These are phyloP conservation scores for Zygotorulaspora mrakii DNA, from an alignment of 1,139 yeast genomes.

Conservation along the genomic window DNA sequence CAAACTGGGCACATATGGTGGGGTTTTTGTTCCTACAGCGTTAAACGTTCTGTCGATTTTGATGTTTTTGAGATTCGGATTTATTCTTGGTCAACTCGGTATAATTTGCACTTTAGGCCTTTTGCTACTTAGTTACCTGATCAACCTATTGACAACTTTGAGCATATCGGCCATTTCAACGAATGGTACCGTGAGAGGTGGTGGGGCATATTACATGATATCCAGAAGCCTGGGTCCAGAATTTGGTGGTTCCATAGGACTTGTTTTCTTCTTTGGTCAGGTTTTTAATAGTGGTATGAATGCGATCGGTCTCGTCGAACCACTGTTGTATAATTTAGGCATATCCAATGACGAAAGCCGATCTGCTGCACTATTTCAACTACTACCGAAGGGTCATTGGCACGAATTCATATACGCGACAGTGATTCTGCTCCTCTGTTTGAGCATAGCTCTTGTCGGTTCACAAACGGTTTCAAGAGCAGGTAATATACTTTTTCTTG, in stretches of 20 bases:
- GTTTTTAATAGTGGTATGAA: conserved; percentile 71
- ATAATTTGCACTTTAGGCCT: conserved; percentile 57
- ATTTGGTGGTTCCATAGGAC: conserved; percentile 79
- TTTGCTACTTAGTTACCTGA: conserved; percentile 57
- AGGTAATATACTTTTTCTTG: conserved; percentile 67
- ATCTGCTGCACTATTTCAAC: conserved; percentile 52
- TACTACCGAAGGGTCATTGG: conserved; percentile 58
- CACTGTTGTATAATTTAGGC: conserved; percentile 61
- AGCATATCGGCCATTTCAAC: conserved; percentile 78
- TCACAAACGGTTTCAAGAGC: conserved; percentile 80
- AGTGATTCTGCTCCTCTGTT: conserved; percentile 62
- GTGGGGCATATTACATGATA: conserved; percentile 82
- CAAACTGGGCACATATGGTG: conserved; percentile 69
- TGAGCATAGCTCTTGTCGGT: conserved; percentile 77
- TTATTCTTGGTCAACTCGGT: conserved; percentile 76
- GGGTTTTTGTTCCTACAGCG: conserved; percentile 75
- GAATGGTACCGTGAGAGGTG: conserved; percentile 78
- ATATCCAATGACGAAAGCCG: conserved; percentile 23
- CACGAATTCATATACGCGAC: conserved; percentile 61
- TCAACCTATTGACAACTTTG: conserved; percentile 64
- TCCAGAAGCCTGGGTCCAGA: conserved; percentile 78
- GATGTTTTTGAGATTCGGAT: conserved; percentile 78
- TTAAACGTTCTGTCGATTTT: conserved; percentile 72
- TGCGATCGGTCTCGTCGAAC: conserved; percentile 77
- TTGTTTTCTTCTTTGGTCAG: conserved; percentile 74